Evolutionary conservation across 2,329 filamentous ascomycete genomes (phyloP), one percentile per base, ranked within the genome.

Genomic region (Huntiella bhutanensis): DNA sequence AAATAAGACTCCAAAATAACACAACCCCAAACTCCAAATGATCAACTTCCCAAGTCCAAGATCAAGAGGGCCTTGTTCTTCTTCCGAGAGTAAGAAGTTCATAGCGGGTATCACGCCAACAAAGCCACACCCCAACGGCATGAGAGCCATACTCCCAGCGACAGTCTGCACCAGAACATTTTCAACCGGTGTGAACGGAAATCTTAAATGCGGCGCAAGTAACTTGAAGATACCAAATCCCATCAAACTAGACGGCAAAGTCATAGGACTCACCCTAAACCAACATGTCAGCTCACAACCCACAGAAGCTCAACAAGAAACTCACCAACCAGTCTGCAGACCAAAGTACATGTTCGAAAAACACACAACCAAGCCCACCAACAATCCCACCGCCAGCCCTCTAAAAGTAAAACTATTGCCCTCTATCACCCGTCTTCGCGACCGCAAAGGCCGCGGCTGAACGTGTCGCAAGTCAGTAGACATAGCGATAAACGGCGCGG

Each of bases 271-370:
- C 38, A 75, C 67, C 51, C 51, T 53, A 28, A 13, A 13, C 7
- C 12, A 40, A 13, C 32, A 40, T 41, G 12, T 19, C 13, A 46
- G 17, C n/a, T 3, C 17, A 42, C 11, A 40, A 40, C 16, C 12
- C 4, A 32, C 16, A n/a, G 5, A 11, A 32, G 3, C 11, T 12
- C 15, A 15, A 37, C 32, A 19, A 19, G 17, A 33, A 36, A 47
- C 51, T 49, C 45, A 51, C 68, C 68, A 72, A 52, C 68, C 67
- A 22, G 84, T 92, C 64, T 96, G 91, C 32, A 98, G 68, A n/a
- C 91, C 91, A 59, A 98, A 98, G 62, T 96, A 98, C 68, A 92
- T 95, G 59, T 98, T 98, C 45, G 84, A 92, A 60, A 94, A 94
- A 58, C 83, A 91, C 56, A 96, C 94, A 47, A 96, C 68, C 4